phyloP scores from a whole-genome alignment of 352 stramenopile species.

The Pythium sp. region DNA sequence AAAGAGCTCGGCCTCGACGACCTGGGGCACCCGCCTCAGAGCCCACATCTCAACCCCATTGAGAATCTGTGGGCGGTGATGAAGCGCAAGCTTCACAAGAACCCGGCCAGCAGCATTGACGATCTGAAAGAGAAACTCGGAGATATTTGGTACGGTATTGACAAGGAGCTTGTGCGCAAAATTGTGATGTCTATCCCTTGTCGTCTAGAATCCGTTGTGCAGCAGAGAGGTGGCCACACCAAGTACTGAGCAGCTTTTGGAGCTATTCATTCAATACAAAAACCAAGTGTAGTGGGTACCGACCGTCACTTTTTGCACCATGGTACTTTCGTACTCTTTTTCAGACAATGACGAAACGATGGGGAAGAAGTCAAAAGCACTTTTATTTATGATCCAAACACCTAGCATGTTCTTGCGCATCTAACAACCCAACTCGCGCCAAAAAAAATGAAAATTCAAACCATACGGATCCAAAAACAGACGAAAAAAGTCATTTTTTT shows the following conservation, averaged over 20 bases:
- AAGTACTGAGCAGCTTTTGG: constrained; percentile 6
- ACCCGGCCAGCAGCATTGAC: neutral
- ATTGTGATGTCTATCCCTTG: constrained; percentile 5
- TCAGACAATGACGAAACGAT: constrained; percentile 1
- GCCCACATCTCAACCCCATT: constrained; percentile 7
- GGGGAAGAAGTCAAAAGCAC: neutral
- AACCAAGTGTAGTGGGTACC: neutral
- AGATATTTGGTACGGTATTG: constrained; percentile 2
- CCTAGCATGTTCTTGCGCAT: neutral
- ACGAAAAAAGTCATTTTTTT: constrained; percentile 9
- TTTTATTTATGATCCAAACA: neutral
- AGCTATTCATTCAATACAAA: neutral
- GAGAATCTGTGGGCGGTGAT: constrained; percentile 5
- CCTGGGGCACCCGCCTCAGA: constrained; percentile 5
- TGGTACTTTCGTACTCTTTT: constrained; percentile 2
- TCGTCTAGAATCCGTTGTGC: constrained; percentile 8
- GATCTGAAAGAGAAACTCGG: too few relatives aligned
- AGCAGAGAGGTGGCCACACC: constrained; percentile 6
- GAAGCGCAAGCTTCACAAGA: constrained; percentile 6
- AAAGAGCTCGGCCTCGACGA: constrained; percentile 7
- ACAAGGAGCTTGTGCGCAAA: constrained; percentile 5
- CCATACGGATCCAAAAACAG: neutral
- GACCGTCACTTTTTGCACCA: constrained; percentile 1
- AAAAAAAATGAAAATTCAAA: constrained; percentile 2
- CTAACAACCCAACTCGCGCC: neutral